Base-by-base conservation (phyloP, 345 rosid species). In the Dovyalis caffra region DNA sequence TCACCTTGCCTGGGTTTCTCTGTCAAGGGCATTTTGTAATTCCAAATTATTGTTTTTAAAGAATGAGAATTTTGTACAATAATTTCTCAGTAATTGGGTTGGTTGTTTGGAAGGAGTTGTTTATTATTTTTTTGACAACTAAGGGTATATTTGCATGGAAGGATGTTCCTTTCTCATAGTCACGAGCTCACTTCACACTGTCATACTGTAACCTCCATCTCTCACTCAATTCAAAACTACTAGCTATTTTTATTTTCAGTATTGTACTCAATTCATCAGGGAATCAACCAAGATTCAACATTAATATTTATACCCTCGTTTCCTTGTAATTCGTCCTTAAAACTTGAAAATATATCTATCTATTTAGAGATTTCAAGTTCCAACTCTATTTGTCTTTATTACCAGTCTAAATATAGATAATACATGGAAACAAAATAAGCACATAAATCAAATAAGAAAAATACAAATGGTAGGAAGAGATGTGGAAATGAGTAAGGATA, bases 121-220 rank as follows among this genome's bases (percentile, higher is more conserved):
- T 78, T 73, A 77, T 78, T 32, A 70, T 81, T 70, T 35, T 68
- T 85, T 79, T 80, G 82, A 88, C 83, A 86, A 73, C 77, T 63
- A 84, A 77, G 77, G 80, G 77, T 62, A 69, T 75, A 80, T 77
- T 84, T 82, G 86, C 85, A 68, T 81, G 87, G 85, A 78, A 84
- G 31, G 64, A 26, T 76, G 83, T 57, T 83, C 84, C 83, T 8
- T 21, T 40, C 62, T 33, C 32, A 1, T 5, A 1, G 45, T 81
- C 86, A 81, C 83, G 73, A 76, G 79, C 75, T 51, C 73, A 4
- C 64, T 75, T 73, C 45, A 43, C 31, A 33, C 3, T 62, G 32
- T 57, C 43, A 45, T 16, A n/a, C 14, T 8, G 60, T 53, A 51
- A 51, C 9, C 57, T 21, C 10, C 57, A 21, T 47, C 53, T 47